Percentiles rank a stretch among this genome's conserved stretches.
These are phyloP conservation scores for Paramecium sexaurelia DNA, from an alignment of 73 alveolate genomes.

Conservation along the genomic window DNA sequence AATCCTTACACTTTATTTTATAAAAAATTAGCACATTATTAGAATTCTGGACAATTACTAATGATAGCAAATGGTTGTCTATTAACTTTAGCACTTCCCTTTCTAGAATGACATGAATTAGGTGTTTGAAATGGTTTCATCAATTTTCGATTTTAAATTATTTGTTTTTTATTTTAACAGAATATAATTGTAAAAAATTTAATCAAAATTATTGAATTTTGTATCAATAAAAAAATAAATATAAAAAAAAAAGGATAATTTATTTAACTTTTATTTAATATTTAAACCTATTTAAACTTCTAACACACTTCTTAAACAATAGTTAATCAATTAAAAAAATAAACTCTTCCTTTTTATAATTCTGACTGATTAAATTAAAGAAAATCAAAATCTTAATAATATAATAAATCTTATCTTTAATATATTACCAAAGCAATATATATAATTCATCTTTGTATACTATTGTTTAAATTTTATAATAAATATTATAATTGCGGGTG, in stretches of 20 bases:
- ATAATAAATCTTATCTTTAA: neutral
- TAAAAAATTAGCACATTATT: constrained; percentile 11
- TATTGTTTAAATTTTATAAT: too few relatives aligned
- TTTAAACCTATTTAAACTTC: neutral
- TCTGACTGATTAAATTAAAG: neutral
- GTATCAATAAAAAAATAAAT: neutral
- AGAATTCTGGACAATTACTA: neutral
- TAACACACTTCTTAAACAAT: neutral
- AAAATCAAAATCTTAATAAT: neutral
- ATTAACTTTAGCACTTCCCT: constrained; percentile 13
- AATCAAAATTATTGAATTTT: neutral
- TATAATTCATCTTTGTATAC: too few relatives aligned
- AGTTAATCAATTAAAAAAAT: neutral
- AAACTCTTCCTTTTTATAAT: constrained; percentile 2
- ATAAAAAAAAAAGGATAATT: neutral
- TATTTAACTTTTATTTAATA: too few relatives aligned
- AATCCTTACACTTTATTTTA: constrained; percentile 26
- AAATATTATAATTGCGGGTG: too few relatives aligned
- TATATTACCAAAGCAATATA: too few relatives aligned
- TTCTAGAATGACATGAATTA: constrained; percentile 39
- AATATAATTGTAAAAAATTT: neutral
- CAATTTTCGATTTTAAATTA: neutral
- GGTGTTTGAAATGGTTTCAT: constrained; percentile 45
- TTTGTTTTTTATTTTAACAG: neutral
- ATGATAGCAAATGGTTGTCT: constrained; percentile 42